Evolutionary conservation across 1,139 yeast genomes (phyloP).

Genomic region (Taphrina deformans): DNA sequence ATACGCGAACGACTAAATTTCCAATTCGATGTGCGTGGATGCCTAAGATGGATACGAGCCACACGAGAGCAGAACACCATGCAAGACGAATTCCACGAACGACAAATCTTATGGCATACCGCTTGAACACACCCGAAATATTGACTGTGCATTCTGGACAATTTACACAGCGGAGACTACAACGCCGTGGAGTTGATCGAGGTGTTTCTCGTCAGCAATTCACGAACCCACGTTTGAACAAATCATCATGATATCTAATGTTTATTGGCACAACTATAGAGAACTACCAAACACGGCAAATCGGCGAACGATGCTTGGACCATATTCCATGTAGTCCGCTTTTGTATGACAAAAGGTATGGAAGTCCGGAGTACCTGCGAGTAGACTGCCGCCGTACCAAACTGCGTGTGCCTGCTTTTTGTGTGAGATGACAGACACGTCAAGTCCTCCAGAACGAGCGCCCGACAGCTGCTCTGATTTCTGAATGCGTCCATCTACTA

Average conservation of each 20-base stretch:
- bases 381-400: slow-evolving; percentile 97
- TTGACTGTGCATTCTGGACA: no score
- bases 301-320: slow-evolving; percentile 88
- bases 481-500: slow-evolving; percentile 86
- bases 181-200: no score
- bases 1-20: background rate
- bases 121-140: no score
- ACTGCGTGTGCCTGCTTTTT: slow-evolving; percentile 98
- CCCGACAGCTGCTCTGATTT: slow-evolving; percentile 71
- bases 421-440: slow-evolving; percentile 94
- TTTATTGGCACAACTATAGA: background rate
- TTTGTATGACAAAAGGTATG: slow-evolving; percentile 95
- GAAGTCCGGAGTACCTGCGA: slow-evolving; percentile 95
- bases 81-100: no score
- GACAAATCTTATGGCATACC: no score
- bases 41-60: background rate
- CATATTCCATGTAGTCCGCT: slow-evolving; percentile 95
- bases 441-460: slow-evolving; percentile 89
- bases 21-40: background rate
- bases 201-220: no score
- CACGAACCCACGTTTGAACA: no score
- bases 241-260: no score
- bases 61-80: background rate
- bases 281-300: slow-evolving; percentile 34
- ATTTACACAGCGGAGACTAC: no score